phyloP scores from a whole-genome alignment of 1,284 basidiomycete genomes.

The Sanghuangporus baumii region DNA sequence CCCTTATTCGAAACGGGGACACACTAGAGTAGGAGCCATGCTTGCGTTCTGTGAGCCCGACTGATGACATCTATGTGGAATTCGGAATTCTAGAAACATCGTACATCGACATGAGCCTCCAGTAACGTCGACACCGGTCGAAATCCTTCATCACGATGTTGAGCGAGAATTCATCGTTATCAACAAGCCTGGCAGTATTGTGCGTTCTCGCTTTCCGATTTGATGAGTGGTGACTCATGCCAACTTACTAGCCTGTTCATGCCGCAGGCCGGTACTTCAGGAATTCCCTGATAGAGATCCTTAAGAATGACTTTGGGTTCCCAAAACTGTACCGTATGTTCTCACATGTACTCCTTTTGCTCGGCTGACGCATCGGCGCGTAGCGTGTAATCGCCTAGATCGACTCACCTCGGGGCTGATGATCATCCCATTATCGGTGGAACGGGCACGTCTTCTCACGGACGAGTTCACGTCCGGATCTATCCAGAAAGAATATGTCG shows the following conservation, averaged over 20 bases:
- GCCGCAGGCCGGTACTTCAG: slow-evolving; percentile 84
- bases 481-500: slow-evolving; percentile 89
- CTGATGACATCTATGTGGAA: not conserved
- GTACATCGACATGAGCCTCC: slow-evolving; percentile 97
- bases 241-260: slow-evolving; percentile 68
- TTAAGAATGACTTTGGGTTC: slow-evolving; percentile 82
- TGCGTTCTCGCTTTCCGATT: slow-evolving; percentile 26
- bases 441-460: slow-evolving; percentile 69
- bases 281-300: slow-evolving; percentile 84
- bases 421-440: slow-evolving; percentile 81
- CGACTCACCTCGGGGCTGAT: slow-evolving; percentile 94
- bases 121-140: slow-evolving; percentile 82
- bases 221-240: slow-evolving; percentile 7
- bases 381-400: slow-evolving; percentile 94
- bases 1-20: slow-evolving; percentile 84
- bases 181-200: slow-evolving; percentile 92
- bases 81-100: slow-evolving; percentile 59
- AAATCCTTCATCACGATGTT: slow-evolving; percentile 73
- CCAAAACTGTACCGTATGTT: slow-evolving; percentile 78
- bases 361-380: not conserved
- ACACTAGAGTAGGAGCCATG: slow-evolving; percentile 67
- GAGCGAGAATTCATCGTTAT: slow-evolving; percentile 86
- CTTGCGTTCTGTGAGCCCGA: slow-evolving; percentile 10
- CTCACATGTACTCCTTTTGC: not conserved
- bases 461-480: slow-evolving; percentile 78